Conservation (phyloP, 257 asterid species). For the Voacanga thouarsii region DNA sequence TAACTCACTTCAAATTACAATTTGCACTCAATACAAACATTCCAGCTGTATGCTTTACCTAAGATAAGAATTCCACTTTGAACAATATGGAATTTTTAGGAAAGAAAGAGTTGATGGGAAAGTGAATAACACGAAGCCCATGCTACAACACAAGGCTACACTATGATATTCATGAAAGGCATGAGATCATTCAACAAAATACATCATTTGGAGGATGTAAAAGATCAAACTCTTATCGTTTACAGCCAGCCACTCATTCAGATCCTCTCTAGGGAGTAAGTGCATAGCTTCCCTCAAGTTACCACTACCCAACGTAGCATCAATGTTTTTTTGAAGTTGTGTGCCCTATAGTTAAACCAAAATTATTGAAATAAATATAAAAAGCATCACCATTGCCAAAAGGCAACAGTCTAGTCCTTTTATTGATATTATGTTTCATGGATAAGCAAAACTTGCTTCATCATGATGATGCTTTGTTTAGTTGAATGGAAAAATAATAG, state of each 20-base stretch:
- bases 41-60: not conserved
- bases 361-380: not conserved
- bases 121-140: not conserved
- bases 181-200: not conserved
- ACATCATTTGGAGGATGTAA: not conserved
- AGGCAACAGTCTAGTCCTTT: not conserved
- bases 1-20: too few relatives aligned
- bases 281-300: slow-evolving; percentile 66
- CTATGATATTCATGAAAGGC: not conserved
- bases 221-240: slow-evolving; percentile 40
- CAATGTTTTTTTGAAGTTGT: slow-evolving; percentile 41
- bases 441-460: not conserved
- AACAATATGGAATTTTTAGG: not conserved
- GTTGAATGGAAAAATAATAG: not conserved
- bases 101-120: too few relatives aligned
- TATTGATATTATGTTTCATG: not conserved
- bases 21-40: too few relatives aligned
- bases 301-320: slow-evolving; percentile 50
- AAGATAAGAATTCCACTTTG: not conserved
- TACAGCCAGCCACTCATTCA: slow-evolving; percentile 60
- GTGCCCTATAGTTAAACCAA: slow-evolving; percentile 30
- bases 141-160: not conserved
- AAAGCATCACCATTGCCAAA: not conserved
- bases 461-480: not conserved
- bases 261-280: slow-evolving; percentile 54